Evolutionary conservation across 768 basidiomycete species (phyloP).

Genomic region (Chiua virens): DNA sequence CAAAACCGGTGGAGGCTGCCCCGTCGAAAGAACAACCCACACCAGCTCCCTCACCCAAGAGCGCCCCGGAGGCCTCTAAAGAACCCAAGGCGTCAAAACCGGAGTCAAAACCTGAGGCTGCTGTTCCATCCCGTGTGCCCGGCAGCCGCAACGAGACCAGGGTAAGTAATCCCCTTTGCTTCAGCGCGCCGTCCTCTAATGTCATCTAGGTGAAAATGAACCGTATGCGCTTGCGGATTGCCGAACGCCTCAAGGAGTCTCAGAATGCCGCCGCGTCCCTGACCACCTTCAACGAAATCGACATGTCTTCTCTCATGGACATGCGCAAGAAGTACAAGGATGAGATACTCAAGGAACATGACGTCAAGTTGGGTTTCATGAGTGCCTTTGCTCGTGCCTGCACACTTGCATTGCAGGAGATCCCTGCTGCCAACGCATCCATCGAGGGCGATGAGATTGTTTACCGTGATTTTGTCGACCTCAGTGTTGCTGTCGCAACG

Average conservation of each 20-base stretch:
- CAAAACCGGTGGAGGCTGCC: conserved; percentile 38
- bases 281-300: conserved; percentile 99
- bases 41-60: conserved; percentile 38
- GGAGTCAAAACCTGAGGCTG: conserved; percentile 27
- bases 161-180: conserved; percentile 41
- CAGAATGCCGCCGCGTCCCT: conserved; percentile 96
- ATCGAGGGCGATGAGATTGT: conserved; percentile 95
- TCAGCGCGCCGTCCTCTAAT: neutral
- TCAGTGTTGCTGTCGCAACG: conserved; percentile 95
- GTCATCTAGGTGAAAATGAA: conserved; percentile 87
- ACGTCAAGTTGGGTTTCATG: conserved; percentile 98
- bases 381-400: conserved; percentile 91
- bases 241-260: conserved; percentile 96
- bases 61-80: conserved; percentile 29
- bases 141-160: conserved; percentile 84
- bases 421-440: conserved; percentile 90
- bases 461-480: conserved; percentile 88
- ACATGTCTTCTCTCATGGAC: conserved; percentile 94
- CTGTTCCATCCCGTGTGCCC: conserved; percentile 35
- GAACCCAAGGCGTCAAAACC: conserved; percentile 39
- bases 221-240: conserved; percentile 96
- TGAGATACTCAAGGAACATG: conserved; percentile 82
- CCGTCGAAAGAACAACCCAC: conserved; percentile 51
- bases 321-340: conserved; percentile 97
- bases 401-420: conserved; percentile 81